Evolutionary conservation across 495 filamentous ascomycete species (phyloP), one percentile per base, ranked within the genome.

Genomic region (Friedmanniomyces endolithicus): DNA sequence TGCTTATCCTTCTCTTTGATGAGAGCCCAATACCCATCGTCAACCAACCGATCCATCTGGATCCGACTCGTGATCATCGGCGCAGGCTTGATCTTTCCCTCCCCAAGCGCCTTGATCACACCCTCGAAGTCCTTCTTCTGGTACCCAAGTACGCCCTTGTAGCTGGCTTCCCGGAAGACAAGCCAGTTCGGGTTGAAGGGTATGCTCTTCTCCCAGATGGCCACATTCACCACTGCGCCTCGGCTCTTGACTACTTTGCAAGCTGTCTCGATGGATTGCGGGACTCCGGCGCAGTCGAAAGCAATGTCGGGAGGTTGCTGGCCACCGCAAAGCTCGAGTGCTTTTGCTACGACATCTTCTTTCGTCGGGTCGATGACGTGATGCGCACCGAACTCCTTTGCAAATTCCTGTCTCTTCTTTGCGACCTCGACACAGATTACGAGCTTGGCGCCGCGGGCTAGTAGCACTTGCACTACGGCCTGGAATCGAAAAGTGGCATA

Each of bases 1-100:
- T 68, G 68, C 53, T 65, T 64, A 31, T 68, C 68, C 59, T 70
- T 70, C 45, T 69, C 61, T 11, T 64, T 61, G 27, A 69, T 66
- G 50, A 70, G 54, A 4, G 62, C 48, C 50, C 61, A 57, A 55
- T 69, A 61, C 0, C 68, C 68, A 34, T 59, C 46, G 46, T 68
- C 62, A 11, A 66, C 65, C 23, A 70, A 19, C 53, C 67, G 49
- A n/a, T 69, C 61, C 50, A 70, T 52, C 34, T 55, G 27, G 8
- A 70, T 67, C 48, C 54, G 56, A 11, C 61, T 50, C 22, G 67
- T 70, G 39, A 70, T 68, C 67, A 70, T 70, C 19, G 48, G 47
- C 23, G 54, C 58, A 1, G 67, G 67, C 60, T 64, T 65, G 40
- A 69, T 45, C 52, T 27, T 60, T 24, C 63, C 63, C 22, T 56